A percentile compares a stretch with the other conserved stretches of the same genome.
phyloP scores from a whole-genome alignment of 192 early-diverging fungal species.

The Podochytrium sp. region DNA sequence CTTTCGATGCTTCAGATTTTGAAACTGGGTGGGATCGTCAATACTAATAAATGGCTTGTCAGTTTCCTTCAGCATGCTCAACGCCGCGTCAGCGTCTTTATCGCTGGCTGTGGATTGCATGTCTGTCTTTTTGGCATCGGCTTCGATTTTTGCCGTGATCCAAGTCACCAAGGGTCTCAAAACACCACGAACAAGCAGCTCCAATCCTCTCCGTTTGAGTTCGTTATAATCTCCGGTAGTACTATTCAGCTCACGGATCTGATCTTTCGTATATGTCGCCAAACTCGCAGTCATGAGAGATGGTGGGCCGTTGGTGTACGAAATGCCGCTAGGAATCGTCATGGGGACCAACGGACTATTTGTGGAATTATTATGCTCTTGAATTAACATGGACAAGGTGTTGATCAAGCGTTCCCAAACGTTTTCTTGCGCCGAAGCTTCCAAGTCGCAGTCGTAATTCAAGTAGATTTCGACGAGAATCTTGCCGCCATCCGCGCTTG shows the following conservation, averaged over 20 bases:
- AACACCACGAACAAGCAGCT: conserved; percentile 57
- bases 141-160: conserved; percentile 34
- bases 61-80: conserved; percentile 47
- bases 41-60: conserved; percentile 30
- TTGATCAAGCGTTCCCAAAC: conserved; percentile 89
- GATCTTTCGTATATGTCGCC: conserved; percentile 56
- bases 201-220: conserved; percentile 55
- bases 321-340: conserved; percentile 19
- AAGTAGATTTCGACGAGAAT: conserved; percentile 90
- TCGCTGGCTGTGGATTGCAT: neutral
- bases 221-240: conserved; percentile 55
- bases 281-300: conserved; percentile 57
- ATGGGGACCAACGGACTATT: neutral
- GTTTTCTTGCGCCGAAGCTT: conserved; percentile 74
- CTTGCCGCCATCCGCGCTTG: conserved; percentile 58
- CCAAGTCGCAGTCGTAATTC: conserved; percentile 91
- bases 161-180: conserved; percentile 52
- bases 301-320: conserved; percentile 34
- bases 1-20: conserved; percentile 82
- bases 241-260: conserved; percentile 58
- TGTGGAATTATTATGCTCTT: conserved; percentile 29
- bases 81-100: conserved; percentile 19
- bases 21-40: conserved; percentile 88
- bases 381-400: conserved; percentile 60
- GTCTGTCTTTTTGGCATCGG: conserved; percentile 22